phyloP scores from a whole-genome alignment of 2,329 filamentous ascomycete species.

The Teratosphaeria viscida region DNA sequence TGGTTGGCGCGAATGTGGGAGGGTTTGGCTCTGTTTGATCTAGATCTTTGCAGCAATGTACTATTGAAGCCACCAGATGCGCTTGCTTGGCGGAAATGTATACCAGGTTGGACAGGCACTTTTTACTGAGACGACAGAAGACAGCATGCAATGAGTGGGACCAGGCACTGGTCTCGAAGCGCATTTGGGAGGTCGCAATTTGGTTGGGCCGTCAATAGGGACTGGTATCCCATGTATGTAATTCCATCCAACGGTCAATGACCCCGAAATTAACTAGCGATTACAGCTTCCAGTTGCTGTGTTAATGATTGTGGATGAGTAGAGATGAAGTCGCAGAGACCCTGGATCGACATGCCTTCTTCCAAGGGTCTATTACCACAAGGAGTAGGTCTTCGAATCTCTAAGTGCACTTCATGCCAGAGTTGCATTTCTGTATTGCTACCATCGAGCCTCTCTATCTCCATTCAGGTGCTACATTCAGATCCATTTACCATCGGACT shows the following conservation, averaged over 20 bases:
- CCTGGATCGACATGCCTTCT: background rate
- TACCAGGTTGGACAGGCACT: background rate
- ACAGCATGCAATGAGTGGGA: background rate
- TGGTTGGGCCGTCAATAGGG: background rate
- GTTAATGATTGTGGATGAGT: background rate
- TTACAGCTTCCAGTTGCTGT: background rate
- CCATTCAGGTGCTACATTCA: background rate
- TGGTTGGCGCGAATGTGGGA: background rate
- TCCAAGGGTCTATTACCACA: background rate
- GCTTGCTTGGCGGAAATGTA: background rate
- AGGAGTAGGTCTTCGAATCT: background rate
- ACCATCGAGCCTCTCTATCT: background rate
- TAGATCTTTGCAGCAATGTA: background rate
- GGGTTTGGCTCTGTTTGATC: background rate
- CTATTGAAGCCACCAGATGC: background rate
- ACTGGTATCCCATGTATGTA: background rate
- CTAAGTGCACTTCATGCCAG: background rate
- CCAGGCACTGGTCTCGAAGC: background rate
- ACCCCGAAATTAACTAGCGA: background rate
- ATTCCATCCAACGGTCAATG: background rate
- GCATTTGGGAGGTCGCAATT: background rate
- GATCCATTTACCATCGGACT: background rate
- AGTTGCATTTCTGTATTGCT: background rate
- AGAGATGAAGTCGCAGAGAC: background rate
- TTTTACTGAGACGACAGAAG: background rate